Evolutionary conservation across 2,329 filamentous ascomycete genomes (phyloP).

Genomic region (Colletotrichum liaoningense): DNA sequence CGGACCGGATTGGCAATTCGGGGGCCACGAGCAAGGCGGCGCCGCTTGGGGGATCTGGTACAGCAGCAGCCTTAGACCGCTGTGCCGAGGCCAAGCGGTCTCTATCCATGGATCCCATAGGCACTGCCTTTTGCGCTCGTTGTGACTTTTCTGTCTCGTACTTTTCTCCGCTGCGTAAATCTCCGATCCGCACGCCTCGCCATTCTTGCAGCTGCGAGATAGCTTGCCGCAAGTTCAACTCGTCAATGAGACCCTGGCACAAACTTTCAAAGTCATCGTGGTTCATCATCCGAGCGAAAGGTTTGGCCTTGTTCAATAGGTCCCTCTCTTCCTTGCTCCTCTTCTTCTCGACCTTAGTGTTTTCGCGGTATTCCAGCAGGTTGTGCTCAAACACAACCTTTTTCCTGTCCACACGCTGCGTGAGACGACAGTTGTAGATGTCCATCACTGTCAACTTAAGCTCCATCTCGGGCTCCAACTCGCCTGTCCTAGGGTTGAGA

Average conservation of each 20-base stretch:
- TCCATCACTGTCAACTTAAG: constrained; percentile 98
- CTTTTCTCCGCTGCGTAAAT: constrained; percentile 87
- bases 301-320: constrained; percentile 91
- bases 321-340: constrained; percentile 95
- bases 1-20: constrained; percentile 75
- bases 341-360: constrained; percentile 90
- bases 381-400: constrained; percentile 97
- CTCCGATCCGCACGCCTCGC: constrained; percentile 85
- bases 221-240: constrained; percentile 90
- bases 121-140: constrained; percentile 75
- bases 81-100: constrained; percentile 78
- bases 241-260: constrained; percentile 86
- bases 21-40: constrained; percentile 82
- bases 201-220: constrained; percentile 94
- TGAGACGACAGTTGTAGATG: constrained; percentile 94
- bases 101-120: constrained; percentile 87
- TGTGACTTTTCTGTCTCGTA: constrained; percentile 90
- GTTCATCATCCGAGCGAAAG: constrained; percentile 97
- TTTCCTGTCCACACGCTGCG: constrained; percentile 91
- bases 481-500: constrained; percentile 83
- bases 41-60: constrained; percentile 77
- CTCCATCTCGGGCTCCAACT: constrained; percentile 95
- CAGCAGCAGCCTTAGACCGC: constrained; percentile 72
- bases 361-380: constrained; percentile 92
- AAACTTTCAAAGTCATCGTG: constrained; percentile 89